Base-by-base conservation (phyloP, 768 basidiomycete species). In the Cantharellus cinnabarinus region DNA sequence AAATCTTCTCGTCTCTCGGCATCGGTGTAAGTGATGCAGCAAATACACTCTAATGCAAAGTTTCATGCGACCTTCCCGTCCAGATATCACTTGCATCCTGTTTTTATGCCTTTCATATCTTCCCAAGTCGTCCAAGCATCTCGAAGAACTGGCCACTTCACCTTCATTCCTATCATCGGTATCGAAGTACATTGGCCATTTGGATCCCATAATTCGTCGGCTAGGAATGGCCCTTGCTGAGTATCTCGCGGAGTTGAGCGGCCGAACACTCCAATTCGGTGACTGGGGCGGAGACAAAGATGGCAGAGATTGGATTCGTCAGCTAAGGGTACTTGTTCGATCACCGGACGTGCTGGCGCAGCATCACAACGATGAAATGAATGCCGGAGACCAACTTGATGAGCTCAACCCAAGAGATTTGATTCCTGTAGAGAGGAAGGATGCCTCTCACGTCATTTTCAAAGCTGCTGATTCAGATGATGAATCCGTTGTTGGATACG, bases 191-290 rank as follows among this genome's bases (percentile, higher is more conserved):
- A 79, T 99, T 51, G 75, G 75, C 0, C 89, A 94, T 68, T 70
- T 81, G 3, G 89, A 94, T 58, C 70, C 73, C 1, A 74, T 80
- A 2, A 76, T 95, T 20, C 82, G 94, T 2, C 77, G 82, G 35
- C 85, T 89, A 64, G 95, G 95, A 2, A 94, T 99, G 90, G 76
- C 97, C 41, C 81, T 79, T 0, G 94, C 87, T 0, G 94, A 99
- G 70, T 73, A 83, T 15, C 76, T 84, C 4, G 85, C 89, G 0
- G 71, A 73, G 3, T 71, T 73, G 37, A 74, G 74, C 10, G 77
- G 80, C 3, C 85, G 84, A 67, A 76, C 75, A 54, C 73, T 97
- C 29, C 74, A 79, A 60, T 97, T 99, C 63, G 82, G 78, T 0
- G 79, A 77, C 44, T 95, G 93, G 93, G 83, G 85, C 4, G 89